Base-by-base conservation (phyloP, 495 filamentous ascomycete species). In the Venustampulla echinocandica region DNA sequence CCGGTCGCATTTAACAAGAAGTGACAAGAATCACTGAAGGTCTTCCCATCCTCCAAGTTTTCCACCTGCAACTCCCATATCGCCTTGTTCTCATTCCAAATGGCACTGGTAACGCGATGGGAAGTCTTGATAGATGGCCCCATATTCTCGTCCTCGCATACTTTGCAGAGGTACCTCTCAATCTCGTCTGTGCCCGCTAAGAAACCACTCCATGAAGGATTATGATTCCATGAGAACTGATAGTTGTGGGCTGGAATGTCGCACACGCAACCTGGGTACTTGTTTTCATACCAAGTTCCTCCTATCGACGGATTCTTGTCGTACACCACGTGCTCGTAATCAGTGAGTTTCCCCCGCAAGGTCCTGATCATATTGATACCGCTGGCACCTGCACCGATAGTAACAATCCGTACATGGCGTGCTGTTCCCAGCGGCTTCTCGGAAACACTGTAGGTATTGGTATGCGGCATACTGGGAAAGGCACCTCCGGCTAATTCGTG, bases 261-360 rank as follows among this genome's bases (percentile, higher is more conserved):
- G 56, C 74, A 77, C 48, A 57, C 56, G 53, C 71, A 75, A 20
- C 73, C 73, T 0, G 73, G 73, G 42, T 79, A 79, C n/a, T 67
- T 61, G 53, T 79, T 79, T 57, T 78, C 76, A 47, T 71, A 66
- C 76, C 76, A 79, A 1, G 76, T 79, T 11, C 76, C 76, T 11
- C 74, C 76, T 42, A 77, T 68, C 39, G 82, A 81, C 0, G 59
- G 59, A 52, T 89, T 90, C 71, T 89, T 89, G 57, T 90, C 85
- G 61, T 87, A 92, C 32, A 87, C 71, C 23, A 73, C 69, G 14
- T 82, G 65, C 9, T 82, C 72, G 43, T 65, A 65, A 41, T 56
- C 44, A 38, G 63, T 56, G 10, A 57, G 54, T 13, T 14, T 17
- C 1, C 23, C 21, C 2, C 41, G 19, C 11, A 50, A 22, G 10